phyloP scores from a whole-genome alignment of 805 yeast genomes.

The Cyberlindnera americana region DNA sequence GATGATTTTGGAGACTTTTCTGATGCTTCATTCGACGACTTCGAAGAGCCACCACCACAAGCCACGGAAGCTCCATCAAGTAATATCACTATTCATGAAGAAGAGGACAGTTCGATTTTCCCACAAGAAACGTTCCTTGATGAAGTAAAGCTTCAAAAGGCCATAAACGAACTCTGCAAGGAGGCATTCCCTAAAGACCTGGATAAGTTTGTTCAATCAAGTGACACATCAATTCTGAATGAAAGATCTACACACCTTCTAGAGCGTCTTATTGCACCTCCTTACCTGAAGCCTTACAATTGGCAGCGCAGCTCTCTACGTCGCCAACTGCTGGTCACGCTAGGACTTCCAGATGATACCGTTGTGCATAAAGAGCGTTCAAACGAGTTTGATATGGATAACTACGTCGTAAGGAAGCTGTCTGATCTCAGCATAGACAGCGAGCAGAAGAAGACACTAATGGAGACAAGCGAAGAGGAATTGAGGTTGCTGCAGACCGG shows the following conservation, averaged over 20 bases:
- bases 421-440: conserved; percentile 32
- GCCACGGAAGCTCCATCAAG: no score
- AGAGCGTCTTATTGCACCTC: conserved; percentile 43
- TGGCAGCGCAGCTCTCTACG: conserved; percentile 70
- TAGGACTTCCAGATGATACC: conserved; percentile 68
- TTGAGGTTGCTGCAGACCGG: conserved; percentile 19
- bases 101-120: no score
- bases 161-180: conserved; percentile 8
- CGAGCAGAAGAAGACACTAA: conserved; percentile 27
- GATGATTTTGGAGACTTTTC: conserved; percentile 33
- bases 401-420: conserved; percentile 24
- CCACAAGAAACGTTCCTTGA: conserved; percentile 18
- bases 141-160: conserved; percentile 6
- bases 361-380: conserved; percentile 44
- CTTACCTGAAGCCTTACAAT: conserved; percentile 53
- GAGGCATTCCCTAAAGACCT: conserved; percentile 14
- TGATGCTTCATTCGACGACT: conserved; percentile 34
- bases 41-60: conserved; percentile 27
- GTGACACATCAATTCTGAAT: conserved; percentile 20
- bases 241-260: conserved; percentile 40
- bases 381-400: conserved; percentile 23
- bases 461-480: conserved; percentile 22
- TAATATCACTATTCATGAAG: no score
- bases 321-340: conserved; percentile 54
- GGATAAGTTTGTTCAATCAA: conserved; percentile 9